A percentile compares a stretch with the other conserved stretches of the same genome.
These are phyloP conservation scores for Sonneratia caseolaris DNA, from an alignment of 345 rosid species.

Conservation along the genomic window DNA sequence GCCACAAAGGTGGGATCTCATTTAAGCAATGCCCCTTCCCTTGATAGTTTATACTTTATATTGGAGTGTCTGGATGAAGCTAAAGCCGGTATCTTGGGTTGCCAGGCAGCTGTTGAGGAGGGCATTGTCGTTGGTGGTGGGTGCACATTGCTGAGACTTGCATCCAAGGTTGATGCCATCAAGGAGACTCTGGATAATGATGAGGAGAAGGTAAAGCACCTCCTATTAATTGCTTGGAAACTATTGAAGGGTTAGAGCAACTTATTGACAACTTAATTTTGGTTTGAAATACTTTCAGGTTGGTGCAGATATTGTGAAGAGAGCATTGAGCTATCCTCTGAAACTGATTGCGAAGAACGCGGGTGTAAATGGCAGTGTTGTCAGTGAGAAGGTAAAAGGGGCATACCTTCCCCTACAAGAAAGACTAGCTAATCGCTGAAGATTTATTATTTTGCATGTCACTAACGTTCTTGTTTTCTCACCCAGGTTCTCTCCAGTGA, in stretches of 20 bases:
- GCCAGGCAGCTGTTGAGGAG: slow-evolving; percentile 46
- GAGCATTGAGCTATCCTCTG: slow-evolving; percentile 81
- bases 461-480: neutral
- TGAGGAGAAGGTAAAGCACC: slow-evolving; percentile 62
- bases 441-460: neutral
- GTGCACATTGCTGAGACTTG: slow-evolving; percentile 63
- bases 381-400: slow-evolving; percentile 63
- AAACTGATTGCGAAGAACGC: slow-evolving; percentile 94
- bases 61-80: too few relatives aligned
- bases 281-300: slow-evolving; percentile 28
- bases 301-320: slow-evolving; percentile 87
- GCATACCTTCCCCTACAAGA: too few relatives aligned
- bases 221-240: too few relatives aligned
- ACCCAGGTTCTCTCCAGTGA: slow-evolving; percentile 65
- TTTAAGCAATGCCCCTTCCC: too few relatives aligned
- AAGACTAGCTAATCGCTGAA: slow-evolving; percentile 25
- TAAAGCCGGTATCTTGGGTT: too few relatives aligned
- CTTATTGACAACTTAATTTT: too few relatives aligned
- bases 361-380: slow-evolving; percentile 91
- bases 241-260: too few relatives aligned
- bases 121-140: slow-evolving; percentile 89
- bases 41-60: too few relatives aligned
- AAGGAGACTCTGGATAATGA: slow-evolving; percentile 69
- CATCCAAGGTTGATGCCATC: slow-evolving; percentile 64
- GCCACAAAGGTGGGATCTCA: slow-evolving; percentile 69